A percentile compares a stretch with the other conserved stretches of the same genome.
phyloP scores from a whole-genome alignment of 441 rosid genomes.

The Codiaeum variegatum region DNA sequence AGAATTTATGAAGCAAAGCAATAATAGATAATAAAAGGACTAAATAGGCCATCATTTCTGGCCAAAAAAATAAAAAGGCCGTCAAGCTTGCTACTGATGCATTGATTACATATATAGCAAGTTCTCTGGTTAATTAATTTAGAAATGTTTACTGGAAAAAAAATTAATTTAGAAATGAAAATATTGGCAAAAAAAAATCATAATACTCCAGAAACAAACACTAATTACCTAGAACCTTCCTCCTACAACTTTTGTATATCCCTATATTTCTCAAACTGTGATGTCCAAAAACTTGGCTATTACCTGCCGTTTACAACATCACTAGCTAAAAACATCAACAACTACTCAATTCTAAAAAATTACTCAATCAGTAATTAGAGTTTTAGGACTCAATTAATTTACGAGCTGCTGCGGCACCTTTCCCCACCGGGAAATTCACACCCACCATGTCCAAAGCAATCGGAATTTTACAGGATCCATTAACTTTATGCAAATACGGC shows the following conservation, averaged over 20 bases:
- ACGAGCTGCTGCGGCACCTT: slow-evolving; percentile 9
- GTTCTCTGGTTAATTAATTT: too few species aligned
- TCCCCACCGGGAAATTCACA: slow-evolving; percentile 8
- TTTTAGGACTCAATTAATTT: neutral
- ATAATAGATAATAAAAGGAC: too few species aligned
- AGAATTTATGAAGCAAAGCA: too few species aligned
- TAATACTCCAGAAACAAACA: too few species aligned
- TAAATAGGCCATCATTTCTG: too few species aligned
- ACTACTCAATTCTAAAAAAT: neutral
- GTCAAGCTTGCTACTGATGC: too few species aligned
- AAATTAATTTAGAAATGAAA: too few species aligned
- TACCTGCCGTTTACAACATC: neutral
- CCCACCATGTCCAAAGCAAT: neutral
- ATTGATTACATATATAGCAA: too few species aligned
- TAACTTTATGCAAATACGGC: neutral
- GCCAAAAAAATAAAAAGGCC: too few species aligned
- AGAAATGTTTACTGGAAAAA: too few species aligned
- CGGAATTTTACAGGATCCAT: slow-evolving; percentile 10
- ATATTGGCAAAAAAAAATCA: too few species aligned
- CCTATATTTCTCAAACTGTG: neutral
- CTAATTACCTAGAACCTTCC: neutral
- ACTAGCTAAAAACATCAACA: neutral
- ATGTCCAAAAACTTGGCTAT: neutral
- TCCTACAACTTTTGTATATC: too few species aligned
- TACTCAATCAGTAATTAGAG: neutral